Evolutionary conservation across 805 yeast species (phyloP).

Genomic region (Candida methanosorbosa): DNA sequence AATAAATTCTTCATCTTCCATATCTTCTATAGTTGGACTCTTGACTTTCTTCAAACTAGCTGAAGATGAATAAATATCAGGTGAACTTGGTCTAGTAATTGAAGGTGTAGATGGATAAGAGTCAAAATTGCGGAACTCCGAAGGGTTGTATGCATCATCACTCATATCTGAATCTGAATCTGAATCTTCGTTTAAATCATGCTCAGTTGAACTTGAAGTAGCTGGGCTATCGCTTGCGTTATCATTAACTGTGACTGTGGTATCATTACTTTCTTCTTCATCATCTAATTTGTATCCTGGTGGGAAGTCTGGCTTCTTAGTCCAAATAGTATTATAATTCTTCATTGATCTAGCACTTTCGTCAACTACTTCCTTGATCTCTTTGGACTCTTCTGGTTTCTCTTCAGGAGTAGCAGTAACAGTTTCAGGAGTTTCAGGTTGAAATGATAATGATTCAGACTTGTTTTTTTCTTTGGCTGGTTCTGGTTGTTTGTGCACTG

Average conservation of each 20-base stretch:
- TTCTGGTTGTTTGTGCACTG: no score
- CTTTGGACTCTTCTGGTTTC: not conserved
- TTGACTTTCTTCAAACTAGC: constrained; percentile 5
- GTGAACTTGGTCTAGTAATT: not conserved
- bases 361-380: not conserved
- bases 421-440: not conserved
- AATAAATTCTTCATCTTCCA: constrained; percentile 11
- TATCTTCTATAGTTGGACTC: constrained; percentile 13
- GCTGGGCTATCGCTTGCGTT: no score
- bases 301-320: not conserved
- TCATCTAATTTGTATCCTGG: not conserved
- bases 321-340: not conserved
- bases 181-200: not conserved
- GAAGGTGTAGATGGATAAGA: not conserved
- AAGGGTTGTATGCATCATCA: not conserved
- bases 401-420: not conserved
- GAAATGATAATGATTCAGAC: not conserved
- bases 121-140: no score
- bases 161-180: not conserved
- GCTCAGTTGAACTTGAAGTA: no score
- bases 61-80: not conserved
- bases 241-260: not conserved
- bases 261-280: not conserved
- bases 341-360: not conserved
- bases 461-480: not conserved